Percentiles rank a stretch among this genome's conserved stretches.
Conservation (phyloP, 176 grass and related monocot genomes). For the Phoenix dactylifera region DNA sequence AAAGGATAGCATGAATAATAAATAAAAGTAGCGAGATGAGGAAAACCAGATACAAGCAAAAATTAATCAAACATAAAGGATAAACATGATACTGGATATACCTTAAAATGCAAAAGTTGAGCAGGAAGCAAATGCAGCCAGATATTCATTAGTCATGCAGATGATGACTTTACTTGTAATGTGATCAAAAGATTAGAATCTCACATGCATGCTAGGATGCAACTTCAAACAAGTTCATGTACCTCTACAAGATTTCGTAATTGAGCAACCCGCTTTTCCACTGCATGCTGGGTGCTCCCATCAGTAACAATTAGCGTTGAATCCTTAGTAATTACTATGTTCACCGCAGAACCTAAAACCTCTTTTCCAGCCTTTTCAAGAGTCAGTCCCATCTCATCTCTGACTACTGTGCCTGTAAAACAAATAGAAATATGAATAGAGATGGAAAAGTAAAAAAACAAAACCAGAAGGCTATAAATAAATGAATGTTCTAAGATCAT, state of each 20-base stretch:
- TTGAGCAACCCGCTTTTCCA: constrained; percentile 60
- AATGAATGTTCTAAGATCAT: background rate
- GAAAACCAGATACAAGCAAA: too few species aligned
- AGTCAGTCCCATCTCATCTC: constrained; percentile 69
- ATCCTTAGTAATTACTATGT: constrained; percentile 69
- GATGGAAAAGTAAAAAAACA: background rate
- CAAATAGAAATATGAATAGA: constrained; percentile 7
- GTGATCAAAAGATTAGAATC: too few species aligned
- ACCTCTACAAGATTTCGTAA: constrained; percentile 70
- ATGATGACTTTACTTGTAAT: too few species aligned
- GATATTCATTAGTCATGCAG: too few species aligned
- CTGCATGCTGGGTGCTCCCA: constrained; percentile 43
- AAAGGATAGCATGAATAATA: too few species aligned
- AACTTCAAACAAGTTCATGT: constrained; percentile 10
- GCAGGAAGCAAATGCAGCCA: too few species aligned
- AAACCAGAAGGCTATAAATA: background rate
- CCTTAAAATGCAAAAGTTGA: too few species aligned
- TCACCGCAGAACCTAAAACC: constrained; percentile 67
- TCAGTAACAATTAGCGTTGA: constrained; percentile 83
- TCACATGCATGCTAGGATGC: too few species aligned
- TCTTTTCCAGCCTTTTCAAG: constrained; percentile 73
- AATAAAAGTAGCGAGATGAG: too few species aligned
- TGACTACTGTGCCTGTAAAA: constrained; percentile 66
- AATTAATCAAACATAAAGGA: too few species aligned
- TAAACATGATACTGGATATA: too few species aligned